A percentile compares a stretch with the other conserved stretches of the same genome.
These are phyloP conservation scores for Hygrophorus pudorinus DNA, from an alignment of 768 basidiomycete species.

Conservation along the genomic window DNA sequence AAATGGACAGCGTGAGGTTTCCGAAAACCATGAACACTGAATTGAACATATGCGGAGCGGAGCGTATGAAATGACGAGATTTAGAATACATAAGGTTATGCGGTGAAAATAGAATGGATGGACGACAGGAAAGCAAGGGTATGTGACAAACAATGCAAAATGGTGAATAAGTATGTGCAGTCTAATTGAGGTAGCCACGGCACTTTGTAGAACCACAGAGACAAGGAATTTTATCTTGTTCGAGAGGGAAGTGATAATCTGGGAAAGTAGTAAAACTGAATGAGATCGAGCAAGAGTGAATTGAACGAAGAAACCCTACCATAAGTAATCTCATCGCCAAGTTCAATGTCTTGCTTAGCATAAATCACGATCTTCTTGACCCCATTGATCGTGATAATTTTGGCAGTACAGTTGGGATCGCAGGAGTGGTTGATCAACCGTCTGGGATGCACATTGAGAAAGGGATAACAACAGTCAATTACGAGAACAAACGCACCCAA, in stretches of 20 bases:
- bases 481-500: conserved; percentile 61
- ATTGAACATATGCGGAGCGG: too few species aligned
- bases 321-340: conserved; percentile 97
- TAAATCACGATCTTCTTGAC: conserved; percentile 99
- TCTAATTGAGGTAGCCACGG: conserved; percentile 93
- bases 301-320: conserved; percentile 31
- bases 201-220: conserved; percentile 85
- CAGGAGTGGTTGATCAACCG: conserved; percentile 99
- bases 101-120: neutral
- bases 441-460: conserved; percentile 29
- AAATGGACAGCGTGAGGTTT: too few species aligned
- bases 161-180: conserved; percentile 20
- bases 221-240: conserved; percentile 95
- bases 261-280: conserved; percentile 7
- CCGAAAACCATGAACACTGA: too few species aligned
- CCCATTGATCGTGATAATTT: conserved; percentile 84
- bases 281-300: neutral
- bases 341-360: conserved; percentile 90
- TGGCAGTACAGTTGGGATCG: conserved; percentile 87
- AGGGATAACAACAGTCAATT: conserved; percentile 7
- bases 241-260: conserved; percentile 99
- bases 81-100: too few species aligned
- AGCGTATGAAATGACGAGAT: too few species aligned
- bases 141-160: conserved; percentile 6
- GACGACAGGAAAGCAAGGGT: conserved; percentile 4